Evolutionary conservation across 73 alveolate genomes (phyloP).

Genomic region (Paraurostyla sp.): DNA sequence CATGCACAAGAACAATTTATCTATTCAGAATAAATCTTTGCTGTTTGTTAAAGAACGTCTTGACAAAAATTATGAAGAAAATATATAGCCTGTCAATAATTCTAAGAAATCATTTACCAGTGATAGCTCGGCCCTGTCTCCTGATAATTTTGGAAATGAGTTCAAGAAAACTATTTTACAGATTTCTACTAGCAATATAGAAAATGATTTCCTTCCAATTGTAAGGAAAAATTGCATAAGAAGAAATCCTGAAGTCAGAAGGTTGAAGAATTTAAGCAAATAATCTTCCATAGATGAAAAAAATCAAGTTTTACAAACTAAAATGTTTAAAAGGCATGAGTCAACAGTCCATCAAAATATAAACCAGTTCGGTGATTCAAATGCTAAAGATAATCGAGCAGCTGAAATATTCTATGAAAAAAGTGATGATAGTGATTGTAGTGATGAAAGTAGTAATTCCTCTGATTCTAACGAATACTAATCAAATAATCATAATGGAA

Average conservation of each 20-base stretch:
- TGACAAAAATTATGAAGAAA: background rate
- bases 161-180: background rate
- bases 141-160: background rate
- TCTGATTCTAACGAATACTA: background rate
- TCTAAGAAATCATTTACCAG: background rate
- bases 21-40: background rate
- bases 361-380: background rate
- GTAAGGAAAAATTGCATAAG: background rate
- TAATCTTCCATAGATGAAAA: background rate
- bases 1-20: too few relatives aligned
- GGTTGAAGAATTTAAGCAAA: background rate
- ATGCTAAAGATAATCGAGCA: background rate
- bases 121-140: background rate
- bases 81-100: background rate
- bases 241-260: background rate
- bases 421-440: background rate
- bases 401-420: background rate
- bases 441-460: background rate
- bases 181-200: background rate
- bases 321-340: slow-evolving; percentile 19
- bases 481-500: background rate
- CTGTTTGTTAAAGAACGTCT: background rate
- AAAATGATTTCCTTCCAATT: background rate
- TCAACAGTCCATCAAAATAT: slow-evolving; percentile 4
- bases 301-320: background rate